A percentile compares a stretch with the other conserved stretches of the same genome.
Evolutionary conservation across 306 rosid genomes (phyloP).

Genomic region (Albizia julibrissin): DNA sequence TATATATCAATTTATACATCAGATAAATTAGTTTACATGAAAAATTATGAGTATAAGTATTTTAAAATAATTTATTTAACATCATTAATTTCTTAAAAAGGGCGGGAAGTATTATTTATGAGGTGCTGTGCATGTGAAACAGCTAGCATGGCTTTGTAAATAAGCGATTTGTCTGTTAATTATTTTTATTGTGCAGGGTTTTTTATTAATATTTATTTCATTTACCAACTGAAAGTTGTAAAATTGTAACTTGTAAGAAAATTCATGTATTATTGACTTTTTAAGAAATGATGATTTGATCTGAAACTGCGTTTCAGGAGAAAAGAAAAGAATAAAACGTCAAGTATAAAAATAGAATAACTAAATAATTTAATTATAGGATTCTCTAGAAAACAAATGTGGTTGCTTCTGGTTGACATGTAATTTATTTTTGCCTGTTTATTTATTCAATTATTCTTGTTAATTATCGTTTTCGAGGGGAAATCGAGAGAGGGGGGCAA

Average conservation of each 20-base stretch:
- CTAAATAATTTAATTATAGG: not conserved
- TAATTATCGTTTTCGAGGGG: not conserved
- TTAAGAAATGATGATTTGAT: not conserved
- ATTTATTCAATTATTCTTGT: not conserved
- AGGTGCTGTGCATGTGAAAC: too few relatives aligned
- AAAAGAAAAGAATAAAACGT: not conserved
- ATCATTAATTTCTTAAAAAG: too few relatives aligned
- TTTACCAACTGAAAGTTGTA: not conserved
- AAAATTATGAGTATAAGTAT: too few relatives aligned
- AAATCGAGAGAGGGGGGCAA: not conserved
- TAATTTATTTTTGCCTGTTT: not conserved
- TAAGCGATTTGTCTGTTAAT: too few relatives aligned
- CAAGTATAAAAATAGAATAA: not conserved
- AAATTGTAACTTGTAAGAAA: not conserved
- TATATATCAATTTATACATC: too few relatives aligned
- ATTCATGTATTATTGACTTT: not conserved
- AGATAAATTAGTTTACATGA: too few relatives aligned
- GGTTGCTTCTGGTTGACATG: not conserved
- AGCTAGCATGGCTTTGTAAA: too few relatives aligned
- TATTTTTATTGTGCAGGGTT: not conserved
- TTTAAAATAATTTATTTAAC: too few relatives aligned
- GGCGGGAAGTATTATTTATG: too few relatives aligned
- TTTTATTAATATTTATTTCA: too few relatives aligned
- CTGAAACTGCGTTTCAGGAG: not conserved
- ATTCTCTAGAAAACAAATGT: not conserved